Conservation (phyloP, 495 filamentous ascomycete genomes). For the Annulohypoxylon nitens region DNA sequence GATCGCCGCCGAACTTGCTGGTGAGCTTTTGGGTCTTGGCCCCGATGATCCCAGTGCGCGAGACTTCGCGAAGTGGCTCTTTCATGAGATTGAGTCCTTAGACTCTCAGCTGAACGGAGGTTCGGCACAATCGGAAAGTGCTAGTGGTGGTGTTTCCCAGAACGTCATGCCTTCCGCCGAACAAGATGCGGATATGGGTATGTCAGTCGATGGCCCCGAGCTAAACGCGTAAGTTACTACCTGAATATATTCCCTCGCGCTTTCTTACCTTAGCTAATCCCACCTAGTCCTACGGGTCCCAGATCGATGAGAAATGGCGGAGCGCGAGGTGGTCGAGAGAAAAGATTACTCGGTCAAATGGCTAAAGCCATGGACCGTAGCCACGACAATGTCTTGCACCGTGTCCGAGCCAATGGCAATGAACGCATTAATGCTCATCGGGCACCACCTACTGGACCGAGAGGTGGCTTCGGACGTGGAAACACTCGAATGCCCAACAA, state of each 20-base stretch:
- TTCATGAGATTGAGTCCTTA: slow-evolving; percentile 80
- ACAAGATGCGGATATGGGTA: slow-evolving; percentile 78
- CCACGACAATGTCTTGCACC: slow-evolving; percentile 80
- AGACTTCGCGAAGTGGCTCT: slow-evolving; percentile 91
- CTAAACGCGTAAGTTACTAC: slow-evolving; percentile 75
- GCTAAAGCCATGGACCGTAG: slow-evolving; percentile 86
- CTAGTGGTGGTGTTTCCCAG: slow-evolving; percentile 31
- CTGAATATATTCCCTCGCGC: not conserved
- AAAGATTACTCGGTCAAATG: slow-evolving; percentile 88
- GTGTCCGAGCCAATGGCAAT: slow-evolving; percentile 78
- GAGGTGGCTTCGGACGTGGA: slow-evolving; percentile 64
- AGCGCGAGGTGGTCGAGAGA: slow-evolving; percentile 67
- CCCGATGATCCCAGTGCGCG: slow-evolving; percentile 85
- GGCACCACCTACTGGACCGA: slow-evolving; percentile 78
- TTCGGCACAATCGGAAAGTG: slow-evolving; percentile 37
- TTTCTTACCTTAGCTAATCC: slow-evolving; percentile 47
- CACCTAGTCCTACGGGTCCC: slow-evolving; percentile 86
- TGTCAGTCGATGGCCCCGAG: slow-evolving; percentile 60
- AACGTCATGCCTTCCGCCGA: slow-evolving; percentile 50
- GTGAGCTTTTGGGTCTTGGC: slow-evolving; percentile 85
- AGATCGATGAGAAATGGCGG: slow-evolving; percentile 90
- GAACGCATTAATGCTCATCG: slow-evolving; percentile 85
- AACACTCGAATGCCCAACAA: slow-evolving; percentile 64
- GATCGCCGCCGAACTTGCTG: slow-evolving; percentile 88
- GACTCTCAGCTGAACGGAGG: slow-evolving; percentile 71